phyloP scores from a whole-genome alignment of 192 early-diverging fungal genomes.

The Backusella liffmaniae region DNA sequence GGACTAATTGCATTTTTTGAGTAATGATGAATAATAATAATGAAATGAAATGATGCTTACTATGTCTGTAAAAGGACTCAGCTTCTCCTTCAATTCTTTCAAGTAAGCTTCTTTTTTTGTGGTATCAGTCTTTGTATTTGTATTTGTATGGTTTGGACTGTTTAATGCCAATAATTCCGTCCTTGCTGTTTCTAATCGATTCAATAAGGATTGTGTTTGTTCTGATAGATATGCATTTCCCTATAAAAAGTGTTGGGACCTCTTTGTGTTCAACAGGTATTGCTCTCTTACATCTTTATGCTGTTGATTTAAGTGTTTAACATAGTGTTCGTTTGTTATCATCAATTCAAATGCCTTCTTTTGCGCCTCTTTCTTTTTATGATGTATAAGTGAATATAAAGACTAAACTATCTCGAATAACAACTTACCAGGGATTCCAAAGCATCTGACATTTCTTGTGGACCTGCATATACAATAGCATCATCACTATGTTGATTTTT shows the following conservation, averaged over 20 bases:
- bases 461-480: not conserved
- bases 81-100: not conserved
- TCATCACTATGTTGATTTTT: not conserved
- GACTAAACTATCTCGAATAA: too few relatives aligned
- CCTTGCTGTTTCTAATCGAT: not conserved
- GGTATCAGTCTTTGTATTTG: not conserved
- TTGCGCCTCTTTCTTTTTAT: not conserved
- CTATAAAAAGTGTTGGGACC: not conserved
- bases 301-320: not conserved
- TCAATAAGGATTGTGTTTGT: not conserved
- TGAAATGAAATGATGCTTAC: not conserved
- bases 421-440: slow-evolving; percentile 1
- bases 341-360: not conserved
- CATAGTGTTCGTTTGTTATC: not conserved
- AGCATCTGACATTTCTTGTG: not conserved
- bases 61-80: not conserved
- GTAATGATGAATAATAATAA: not conserved
- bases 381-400: too few relatives aligned
- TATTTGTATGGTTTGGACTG: not conserved
- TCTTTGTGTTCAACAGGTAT: too few relatives aligned
- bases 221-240: not conserved
- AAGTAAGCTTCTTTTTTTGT: not conserved
- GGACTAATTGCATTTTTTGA: not conserved
- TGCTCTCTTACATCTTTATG: not conserved
- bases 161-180: not conserved